These are phyloP conservation scores for Pythium utonaiense DNA, from an alignment of 352 stramenopile genomes.

Conservation along the genomic window DNA sequence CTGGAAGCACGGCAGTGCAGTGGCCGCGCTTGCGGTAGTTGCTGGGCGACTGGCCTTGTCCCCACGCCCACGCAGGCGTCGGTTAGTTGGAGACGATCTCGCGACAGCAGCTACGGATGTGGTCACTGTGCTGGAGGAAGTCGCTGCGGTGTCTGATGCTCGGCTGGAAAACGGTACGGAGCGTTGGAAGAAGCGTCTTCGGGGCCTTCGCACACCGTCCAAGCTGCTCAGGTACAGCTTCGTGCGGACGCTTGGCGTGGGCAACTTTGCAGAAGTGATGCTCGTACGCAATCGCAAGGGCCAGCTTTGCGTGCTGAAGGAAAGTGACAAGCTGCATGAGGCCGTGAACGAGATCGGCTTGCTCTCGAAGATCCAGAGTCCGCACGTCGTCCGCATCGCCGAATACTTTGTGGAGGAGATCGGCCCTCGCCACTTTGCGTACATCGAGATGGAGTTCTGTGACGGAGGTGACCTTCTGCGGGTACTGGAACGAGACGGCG, in stretches of 20 bases:
- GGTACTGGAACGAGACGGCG: conserved; percentile 38
- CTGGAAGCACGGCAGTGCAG: conserved; percentile 41
- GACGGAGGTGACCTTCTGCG: conserved; percentile 50
- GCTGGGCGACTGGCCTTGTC: conserved; percentile 28
- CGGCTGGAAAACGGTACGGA: conserved; percentile 26
- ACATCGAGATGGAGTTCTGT: conserved; percentile 85
- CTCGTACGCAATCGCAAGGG: conserved; percentile 47
- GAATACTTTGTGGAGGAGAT: conserved; percentile 79
- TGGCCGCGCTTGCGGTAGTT: conserved; percentile 42
- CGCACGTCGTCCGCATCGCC: conserved; percentile 67
- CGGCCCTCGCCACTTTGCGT: conserved; percentile 70
- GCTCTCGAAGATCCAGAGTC: conserved; percentile 49
- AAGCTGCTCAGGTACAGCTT: conserved; percentile 65
- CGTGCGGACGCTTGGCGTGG: conserved; percentile 54
- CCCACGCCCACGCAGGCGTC: conserved; percentile 3
- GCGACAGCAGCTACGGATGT: not conserved
- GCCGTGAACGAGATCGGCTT: conserved; percentile 76
- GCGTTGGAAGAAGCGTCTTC: conserved; percentile 56
- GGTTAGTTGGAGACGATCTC: not conserved
- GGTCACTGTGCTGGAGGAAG: not conserved
- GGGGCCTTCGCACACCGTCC: conserved; percentile 40
- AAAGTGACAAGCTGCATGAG: conserved; percentile 77
- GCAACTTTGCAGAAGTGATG: conserved; percentile 78
- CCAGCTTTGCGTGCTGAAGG: conserved; percentile 61
- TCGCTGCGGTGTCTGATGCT: not conserved